These are phyloP conservation scores for Fusarium falciforme DNA, from an alignment of 2,329 filamentous ascomycete species.

Conservation along the genomic window DNA sequence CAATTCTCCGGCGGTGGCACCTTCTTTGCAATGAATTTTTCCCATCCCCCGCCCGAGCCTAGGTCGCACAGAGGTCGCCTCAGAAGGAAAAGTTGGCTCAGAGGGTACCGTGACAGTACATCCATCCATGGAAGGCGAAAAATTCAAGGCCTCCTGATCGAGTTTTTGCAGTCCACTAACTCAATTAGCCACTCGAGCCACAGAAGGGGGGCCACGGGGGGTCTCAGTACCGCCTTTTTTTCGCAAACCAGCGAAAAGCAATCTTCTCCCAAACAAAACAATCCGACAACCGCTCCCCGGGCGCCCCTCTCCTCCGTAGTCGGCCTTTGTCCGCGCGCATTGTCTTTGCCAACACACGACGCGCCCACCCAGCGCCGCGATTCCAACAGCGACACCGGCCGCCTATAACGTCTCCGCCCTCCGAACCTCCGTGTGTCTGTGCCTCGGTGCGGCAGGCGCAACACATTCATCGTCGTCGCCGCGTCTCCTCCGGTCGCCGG, in stretches of 20 bases:
- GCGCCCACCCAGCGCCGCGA: conserved; percentile 39
- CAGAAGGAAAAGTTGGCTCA: conserved; percentile 2
- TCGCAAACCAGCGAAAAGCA: conserved; percentile 36
- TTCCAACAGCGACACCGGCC: conserved; percentile 45
- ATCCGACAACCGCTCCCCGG: conserved; percentile 28
- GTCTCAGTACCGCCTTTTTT: conserved; percentile 31
- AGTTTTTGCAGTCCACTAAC: conserved; percentile 14
- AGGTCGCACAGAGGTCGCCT: conserved; percentile 27
- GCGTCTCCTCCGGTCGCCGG: conserved; percentile 32
- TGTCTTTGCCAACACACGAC: conserved; percentile 39
- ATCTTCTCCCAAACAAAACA: conserved; percentile 38
- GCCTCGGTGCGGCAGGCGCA: conserved; percentile 27
- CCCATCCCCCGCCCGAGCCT: conserved; percentile 15
- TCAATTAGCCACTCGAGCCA: conserved; percentile 29
- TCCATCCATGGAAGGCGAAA: neutral
- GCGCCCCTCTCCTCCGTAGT: conserved; percentile 47
- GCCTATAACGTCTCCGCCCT: conserved; percentile 10
- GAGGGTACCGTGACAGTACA: conserved; percentile 29
- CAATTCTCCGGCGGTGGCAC: neutral
- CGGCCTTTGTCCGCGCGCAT: conserved; percentile 44
- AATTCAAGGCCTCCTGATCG: neutral
- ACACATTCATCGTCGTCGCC: conserved; percentile 6
- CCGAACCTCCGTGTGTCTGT: conserved; percentile 22
- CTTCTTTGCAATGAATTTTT: conserved; percentile 13
- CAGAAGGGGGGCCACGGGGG: conserved; percentile 1